Base-by-base conservation (phyloP, 257 asterid genomes). In the Salvia hispanica region DNA sequence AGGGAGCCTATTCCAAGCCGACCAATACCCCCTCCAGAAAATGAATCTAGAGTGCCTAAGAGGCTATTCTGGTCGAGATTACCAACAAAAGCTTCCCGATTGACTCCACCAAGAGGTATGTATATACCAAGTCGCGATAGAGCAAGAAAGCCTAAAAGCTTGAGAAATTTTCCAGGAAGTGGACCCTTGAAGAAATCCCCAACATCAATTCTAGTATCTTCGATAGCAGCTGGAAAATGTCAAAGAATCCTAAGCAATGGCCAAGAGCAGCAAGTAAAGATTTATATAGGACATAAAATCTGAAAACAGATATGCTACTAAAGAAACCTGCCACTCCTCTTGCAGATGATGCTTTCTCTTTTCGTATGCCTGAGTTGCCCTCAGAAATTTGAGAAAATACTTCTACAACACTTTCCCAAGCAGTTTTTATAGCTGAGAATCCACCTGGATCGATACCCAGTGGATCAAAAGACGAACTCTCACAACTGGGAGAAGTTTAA, bases 21-120 rank as follows among this genome's bases (percentile, higher is more conserved):
- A 74, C 99, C 99, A 71, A 93, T 93, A 57, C 99, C 99, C n/a
- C 99, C 99, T 64, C 99, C 99, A 67, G 99, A 93, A 83, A 90
- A 90, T 7, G 96, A 88, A 80, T 93, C 97, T 47, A 93, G 80
- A 74, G 99, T 93, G 76, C 97, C 85, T 83, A 93, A 79, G 57
- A 93, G 77, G 73, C 95, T 93, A 80, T 93, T 93, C 50, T 88
- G 92, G 73, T 93, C 99, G 16, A 90, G n/a, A 84, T 88, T 90
- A 59, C 99, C 97, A 64, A 76, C 83, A 78, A 93, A 93, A 54
- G 97, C 99, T 66, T 84, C 95, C 65, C 95, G 80, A 67, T 93
- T 93, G 63, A 93, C 97, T 61, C 99, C 99, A 60, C 99, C 96
- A 58, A 93, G 99, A 34, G 99, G 99, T 67, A 93, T 69, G 78